Evolutionary conservation across 352 stramenopile genomes (phyloP), one percentile per base, ranked within the genome.

Genomic region (Globisporangium cylindrosporum): DNA sequence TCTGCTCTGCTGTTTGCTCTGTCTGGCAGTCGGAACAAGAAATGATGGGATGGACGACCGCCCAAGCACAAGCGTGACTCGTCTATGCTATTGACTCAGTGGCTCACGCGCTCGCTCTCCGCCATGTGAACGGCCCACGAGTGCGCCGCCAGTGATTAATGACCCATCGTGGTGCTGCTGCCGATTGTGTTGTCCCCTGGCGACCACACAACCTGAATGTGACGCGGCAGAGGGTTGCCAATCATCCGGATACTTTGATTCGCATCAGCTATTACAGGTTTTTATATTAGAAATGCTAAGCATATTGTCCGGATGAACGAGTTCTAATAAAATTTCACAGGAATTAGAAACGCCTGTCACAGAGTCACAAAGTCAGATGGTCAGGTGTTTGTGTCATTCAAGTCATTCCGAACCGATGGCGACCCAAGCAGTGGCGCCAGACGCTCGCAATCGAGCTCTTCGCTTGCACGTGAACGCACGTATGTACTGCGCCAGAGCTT

Each of bases 311-410:
- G 34, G 58, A 64, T 64, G 22, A 4, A 4, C 0, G 6, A 9
- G 10, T 32, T 0, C 1, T 10, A 3, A 64, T 64, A 22, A 14
- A 5, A 2, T 54, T 54, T 32, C 32, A 54, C n/a, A 64, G 58
- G 36, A 34, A 18, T 14, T 25, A 49, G 58, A 49, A 53, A 64
- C 58, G 55, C 38, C 38, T 64, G 58, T 64, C 58, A 63, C 58
- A 63, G 10, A 25, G 48, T 25, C 46, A 54, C 20, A 25, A 25
- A 8, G 41, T 8, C 15, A 15, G 15, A 7, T 46, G 38, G 38
- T 46, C 38, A 46, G 15, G 14, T 49, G 15, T 49, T 49, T 20
- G 54, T 41, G 55, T 27, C 55, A 22, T 61, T n/a, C 41, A 49
- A 15, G 55, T 46, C 55, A 22, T 61, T n/a, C 41, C 18, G 41